These are phyloP conservation scores for Zangia roseola DNA, from an alignment of 768 basidiomycete genomes.

Conservation along the genomic window DNA sequence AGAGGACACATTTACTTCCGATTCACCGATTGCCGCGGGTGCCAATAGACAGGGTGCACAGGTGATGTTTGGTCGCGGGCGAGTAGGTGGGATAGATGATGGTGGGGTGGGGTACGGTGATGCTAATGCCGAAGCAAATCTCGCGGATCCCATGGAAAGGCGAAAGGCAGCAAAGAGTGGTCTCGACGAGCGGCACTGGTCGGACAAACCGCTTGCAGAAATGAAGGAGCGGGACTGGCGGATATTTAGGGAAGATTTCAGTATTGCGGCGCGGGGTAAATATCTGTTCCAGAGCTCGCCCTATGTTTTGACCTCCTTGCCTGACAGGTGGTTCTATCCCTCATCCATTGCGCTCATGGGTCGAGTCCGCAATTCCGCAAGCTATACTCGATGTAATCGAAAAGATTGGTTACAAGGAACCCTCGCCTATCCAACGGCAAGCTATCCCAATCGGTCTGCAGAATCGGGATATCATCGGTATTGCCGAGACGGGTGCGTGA, in stretches of 20 bases:
- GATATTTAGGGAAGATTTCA: conserved; percentile 98
- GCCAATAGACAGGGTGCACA: conserved; percentile 77
- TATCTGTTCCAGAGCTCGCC: not conserved
- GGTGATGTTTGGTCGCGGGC: conserved; percentile 85
- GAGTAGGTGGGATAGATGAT: conserved; percentile 86
- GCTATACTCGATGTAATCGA: conserved; percentile 82
- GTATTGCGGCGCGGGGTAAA: conserved; percentile 85
- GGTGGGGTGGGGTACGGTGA: conserved; percentile 44
- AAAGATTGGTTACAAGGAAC: conserved; percentile 93
- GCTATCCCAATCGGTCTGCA: conserved; percentile 99
- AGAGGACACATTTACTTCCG: conserved; percentile 87
- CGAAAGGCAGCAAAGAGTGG: conserved; percentile 77
- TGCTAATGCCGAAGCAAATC: conserved; percentile 45
- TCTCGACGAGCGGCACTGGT: conserved; percentile 96
- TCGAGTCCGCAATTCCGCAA: conserved; percentile 80
- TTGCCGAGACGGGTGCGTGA: conserved; percentile 89
- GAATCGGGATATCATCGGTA: conserved; percentile 96
- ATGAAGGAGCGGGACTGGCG: conserved; percentile 99
- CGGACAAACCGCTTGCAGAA: conserved; percentile 86
- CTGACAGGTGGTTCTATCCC: conserved; percentile 85
- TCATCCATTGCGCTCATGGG: conserved; percentile 90
- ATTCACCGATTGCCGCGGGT: conserved; percentile 70
- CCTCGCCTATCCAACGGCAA: conserved; percentile 95
- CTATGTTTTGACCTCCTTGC: not conserved
- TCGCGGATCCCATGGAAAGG: conserved; percentile 82